These are phyloP conservation scores for Ophiobolus disseminans DNA, from an alignment of 2,329 filamentous ascomycete species.

Conservation along the genomic window DNA sequence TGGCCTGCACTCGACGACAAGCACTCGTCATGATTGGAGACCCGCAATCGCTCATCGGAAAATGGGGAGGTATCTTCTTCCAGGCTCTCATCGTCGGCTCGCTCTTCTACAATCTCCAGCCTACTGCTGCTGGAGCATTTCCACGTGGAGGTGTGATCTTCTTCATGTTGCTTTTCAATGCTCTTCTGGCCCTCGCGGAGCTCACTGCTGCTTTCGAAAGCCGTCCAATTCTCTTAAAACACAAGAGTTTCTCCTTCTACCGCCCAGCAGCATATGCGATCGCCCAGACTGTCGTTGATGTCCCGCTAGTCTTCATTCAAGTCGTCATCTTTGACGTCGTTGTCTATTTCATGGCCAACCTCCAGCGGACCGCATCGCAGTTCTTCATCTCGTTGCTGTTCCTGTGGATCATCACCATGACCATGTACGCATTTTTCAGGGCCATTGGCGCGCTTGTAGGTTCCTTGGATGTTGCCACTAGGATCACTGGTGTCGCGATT, in stretches of 20 bases:
- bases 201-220: conserved; percentile 67
- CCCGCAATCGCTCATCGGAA: conserved; percentile 57
- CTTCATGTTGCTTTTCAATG: conserved; percentile 68
- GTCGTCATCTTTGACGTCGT: conserved; percentile 66
- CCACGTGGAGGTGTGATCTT: conserved; percentile 68
- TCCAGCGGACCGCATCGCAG: conserved; percentile 64
- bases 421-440: conserved; percentile 53
- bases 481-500: conserved; percentile 51
- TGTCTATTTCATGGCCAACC: conserved; percentile 68
- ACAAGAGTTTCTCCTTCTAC: conserved; percentile 75
- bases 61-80: conserved; percentile 51
- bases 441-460: conserved; percentile 46
- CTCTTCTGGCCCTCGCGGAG: conserved; percentile 67
- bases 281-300: conserved; percentile 64
- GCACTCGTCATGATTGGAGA: conserved; percentile 64
- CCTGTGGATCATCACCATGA: conserved; percentile 63
- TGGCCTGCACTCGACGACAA: conserved; percentile 49
- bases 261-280: conserved; percentile 66
- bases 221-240: conserved; percentile 72
- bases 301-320: conserved; percentile 65
- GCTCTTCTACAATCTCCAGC: conserved; percentile 62
- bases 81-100: conserved; percentile 51
- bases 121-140: conserved; percentile 63
- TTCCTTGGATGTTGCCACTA: conserved; percentile 47
- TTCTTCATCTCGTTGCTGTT: conserved; percentile 69